Base-by-base conservation (phyloP, 345 rosid genomes). In the Streptanthus diversifolius region DNA sequence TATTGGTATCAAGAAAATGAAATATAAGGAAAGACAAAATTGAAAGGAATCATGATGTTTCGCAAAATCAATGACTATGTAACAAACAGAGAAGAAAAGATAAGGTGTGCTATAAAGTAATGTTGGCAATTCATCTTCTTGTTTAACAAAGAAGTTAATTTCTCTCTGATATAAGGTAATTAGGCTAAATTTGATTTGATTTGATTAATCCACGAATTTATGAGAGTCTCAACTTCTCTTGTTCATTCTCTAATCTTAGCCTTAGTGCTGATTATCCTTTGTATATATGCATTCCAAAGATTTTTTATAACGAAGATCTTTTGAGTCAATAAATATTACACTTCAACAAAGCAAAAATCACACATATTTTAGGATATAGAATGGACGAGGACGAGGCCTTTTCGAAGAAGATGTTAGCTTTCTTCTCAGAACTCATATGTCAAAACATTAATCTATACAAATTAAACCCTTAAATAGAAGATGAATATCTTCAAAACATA, bases 361-460 rank as follows among this genome's bases (percentile, higher is more conserved):
- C 36, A 39, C 59, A 56, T 17, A 13, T 54, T 15, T 66, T 25
- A 57, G 39, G 52, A 45, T 35, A 14, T 21, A 43, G 47, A 41
- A 63, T 22, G 47, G 36, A 66, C n/a, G 3, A 37, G 12, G 27
- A 53, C 10, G 51, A 73, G n/a, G 48, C 59, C 66, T 35, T 15
- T 33, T 55, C 0, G 66, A 73, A 65, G 18, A 48, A 47, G 51
- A 48, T 66, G 43, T 47, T 66, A 0, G 25, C n/a, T 57, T 66
- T 66, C 66, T 66, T 27, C 35, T 66, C 0, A 0, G 7, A 56
- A 55, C 21, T 65, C 21, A 45, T 39, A 51, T 39, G 49, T 64
- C 21, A 56, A 59, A 59, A 57, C 52, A 74, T 33, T 57, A 37
- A 55, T 24, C 65, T 69, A 69, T 69, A 69, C 73, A 69, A 40